Percentiles rank a stretch among this genome's conserved stretches.
Conservation (phyloP, 208 protist genomes). For the Willaertia magna region DNA sequence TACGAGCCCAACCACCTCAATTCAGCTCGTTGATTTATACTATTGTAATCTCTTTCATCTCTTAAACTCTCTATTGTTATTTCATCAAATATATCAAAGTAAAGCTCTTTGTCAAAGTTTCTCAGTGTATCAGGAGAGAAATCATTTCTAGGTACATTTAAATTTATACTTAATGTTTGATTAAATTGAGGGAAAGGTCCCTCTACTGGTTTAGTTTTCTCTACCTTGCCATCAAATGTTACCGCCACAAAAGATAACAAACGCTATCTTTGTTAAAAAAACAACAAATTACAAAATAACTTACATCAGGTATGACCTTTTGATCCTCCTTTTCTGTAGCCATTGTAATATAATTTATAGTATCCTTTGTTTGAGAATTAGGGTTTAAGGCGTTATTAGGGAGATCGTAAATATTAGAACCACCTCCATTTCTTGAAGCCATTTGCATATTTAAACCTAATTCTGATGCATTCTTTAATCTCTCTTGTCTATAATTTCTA, state of each 20-base stretch:
- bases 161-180: constrained; percentile 8
- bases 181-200: constrained; percentile 21
- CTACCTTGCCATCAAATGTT: not conserved
- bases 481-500: not conserved
- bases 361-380: not conserved
- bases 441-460: not conserved
- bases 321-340: not conserved
- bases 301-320: not conserved
- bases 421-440: not conserved
- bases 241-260: constrained; percentile 9
- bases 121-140: not conserved
- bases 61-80: constrained; percentile 13
- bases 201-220: constrained; percentile 3
- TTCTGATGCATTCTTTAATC: not conserved
- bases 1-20: constrained; percentile 23
- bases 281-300: not conserved
- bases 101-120: constrained; percentile 16
- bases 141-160: constrained; percentile 1
- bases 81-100: constrained; percentile 29
- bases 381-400: no score
- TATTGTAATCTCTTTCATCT: constrained; percentile 19
- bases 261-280: not conserved
- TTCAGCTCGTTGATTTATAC: constrained; percentile 15
- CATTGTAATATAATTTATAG: not conserved
- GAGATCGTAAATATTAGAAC: not conserved